Evolutionary conservation across 164 flowering plant species (phyloP).

Genomic region (Cinnamomum chago): DNA sequence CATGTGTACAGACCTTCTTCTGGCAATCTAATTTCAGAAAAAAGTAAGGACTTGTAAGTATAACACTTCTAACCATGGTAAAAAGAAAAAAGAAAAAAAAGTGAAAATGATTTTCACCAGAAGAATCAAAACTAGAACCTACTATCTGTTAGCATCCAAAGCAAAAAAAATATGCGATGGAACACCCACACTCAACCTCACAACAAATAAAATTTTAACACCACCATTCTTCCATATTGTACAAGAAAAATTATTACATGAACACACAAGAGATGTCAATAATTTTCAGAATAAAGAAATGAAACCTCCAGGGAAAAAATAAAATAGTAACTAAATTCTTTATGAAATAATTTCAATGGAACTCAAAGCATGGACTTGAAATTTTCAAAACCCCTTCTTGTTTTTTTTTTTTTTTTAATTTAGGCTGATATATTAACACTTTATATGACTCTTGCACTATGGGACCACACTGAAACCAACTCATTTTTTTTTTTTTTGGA

Average conservation of each 20-base stretch:
- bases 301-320: background rate
- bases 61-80: background rate
- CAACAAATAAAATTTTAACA: no score
- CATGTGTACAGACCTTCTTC: conserved; percentile 74
- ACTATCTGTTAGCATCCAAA: background rate
- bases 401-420: no score
- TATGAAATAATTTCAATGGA: background rate
- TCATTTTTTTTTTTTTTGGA: background rate
- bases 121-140: background rate
- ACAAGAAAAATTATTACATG: background rate
- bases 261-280: background rate
- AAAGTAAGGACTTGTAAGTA: background rate
- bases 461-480: background rate
- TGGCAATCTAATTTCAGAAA: conserved; percentile 54
- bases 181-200: background rate
- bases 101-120: background rate
- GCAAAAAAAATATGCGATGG: background rate
- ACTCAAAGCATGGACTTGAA: background rate
- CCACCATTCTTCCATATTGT: background rate
- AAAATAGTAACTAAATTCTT: background rate
- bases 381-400: background rate
- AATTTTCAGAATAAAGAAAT: background rate
- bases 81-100: background rate
- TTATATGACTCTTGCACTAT: background rate
- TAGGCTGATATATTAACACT: background rate